Percentiles rank a stretch among this genome's conserved stretches.
Evolutionary conservation across 495 filamentous ascomycete genomes (phyloP).

Genomic region (Parathielavia appendiculata): DNA sequence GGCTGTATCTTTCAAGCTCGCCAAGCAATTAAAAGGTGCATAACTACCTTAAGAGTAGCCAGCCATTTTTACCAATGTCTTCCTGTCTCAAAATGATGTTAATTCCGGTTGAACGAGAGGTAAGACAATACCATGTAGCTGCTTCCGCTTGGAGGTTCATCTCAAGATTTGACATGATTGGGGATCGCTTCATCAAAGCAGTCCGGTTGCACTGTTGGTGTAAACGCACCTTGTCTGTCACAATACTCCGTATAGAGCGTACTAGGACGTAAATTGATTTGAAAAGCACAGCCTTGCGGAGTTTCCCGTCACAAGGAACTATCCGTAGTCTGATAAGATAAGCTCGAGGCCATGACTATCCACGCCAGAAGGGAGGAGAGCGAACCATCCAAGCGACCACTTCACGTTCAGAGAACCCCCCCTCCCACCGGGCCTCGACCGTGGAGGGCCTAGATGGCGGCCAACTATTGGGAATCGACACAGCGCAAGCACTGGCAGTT

Average conservation of each 20-base stretch:
- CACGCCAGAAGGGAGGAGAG: background rate
- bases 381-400: background rate
- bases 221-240: too few species aligned
- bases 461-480: constrained; percentile 95
- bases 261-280: too few species aligned
- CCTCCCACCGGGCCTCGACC: background rate
- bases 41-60: too few species aligned
- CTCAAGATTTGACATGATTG: background rate
- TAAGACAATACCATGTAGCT: background rate
- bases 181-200: background rate
- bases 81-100: background rate
- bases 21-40: too few species aligned
- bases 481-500: constrained; percentile 89
- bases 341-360: background rate
- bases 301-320: background rate
- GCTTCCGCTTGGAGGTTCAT: background rate
- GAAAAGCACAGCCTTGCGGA: constrained; percentile 1
- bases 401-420: background rate
- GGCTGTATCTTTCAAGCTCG: background rate
- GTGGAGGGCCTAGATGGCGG: constrained; percentile 59
- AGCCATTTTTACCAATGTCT: background rate
- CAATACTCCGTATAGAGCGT: too few species aligned
- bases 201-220: background rate
- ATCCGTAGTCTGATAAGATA: constrained; percentile 16
- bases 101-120: background rate